A percentile compares a stretch with the other conserved stretches of the same genome.
phyloP scores from a whole-genome alignment of 306 rosid genomes.

The Bauhinia variegata region DNA sequence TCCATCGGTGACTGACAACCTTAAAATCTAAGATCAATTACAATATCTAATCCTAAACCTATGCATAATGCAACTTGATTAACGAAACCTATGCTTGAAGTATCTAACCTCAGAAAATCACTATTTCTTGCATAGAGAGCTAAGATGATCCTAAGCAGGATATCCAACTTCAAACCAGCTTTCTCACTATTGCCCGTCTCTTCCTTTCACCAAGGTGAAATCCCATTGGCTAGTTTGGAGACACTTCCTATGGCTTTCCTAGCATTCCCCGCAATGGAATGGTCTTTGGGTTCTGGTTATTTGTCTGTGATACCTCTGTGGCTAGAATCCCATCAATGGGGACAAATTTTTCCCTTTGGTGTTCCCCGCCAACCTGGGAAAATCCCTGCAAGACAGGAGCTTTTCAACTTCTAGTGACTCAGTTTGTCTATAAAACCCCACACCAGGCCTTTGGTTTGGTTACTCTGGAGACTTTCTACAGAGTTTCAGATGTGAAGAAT shows the following conservation, averaged over 20 bases:
- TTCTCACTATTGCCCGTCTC: slow-evolving; percentile 20
- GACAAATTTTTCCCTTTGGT: slow-evolving; percentile 39
- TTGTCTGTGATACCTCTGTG: slow-evolving; percentile 16
- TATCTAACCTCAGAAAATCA: slow-evolving; percentile 25
- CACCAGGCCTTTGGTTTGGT: slow-evolving; percentile 26
- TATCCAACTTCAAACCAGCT: not conserved
- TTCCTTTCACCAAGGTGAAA: slow-evolving; percentile 20
- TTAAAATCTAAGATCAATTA: too few species aligned
- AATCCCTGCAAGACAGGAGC: slow-evolving; percentile 6
- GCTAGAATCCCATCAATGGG: slow-evolving; percentile 27
- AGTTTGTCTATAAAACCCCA: slow-evolving; percentile 25
- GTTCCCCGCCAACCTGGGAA: slow-evolving; percentile 26
- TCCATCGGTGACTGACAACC: too few species aligned
- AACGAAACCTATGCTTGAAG: not conserved
- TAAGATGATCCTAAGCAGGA: slow-evolving; percentile 18
- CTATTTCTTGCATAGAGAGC: slow-evolving; percentile 23
- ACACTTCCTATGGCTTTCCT: slow-evolving; percentile 49
- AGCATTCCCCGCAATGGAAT: slow-evolving; percentile 29
- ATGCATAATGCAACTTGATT: slow-evolving; percentile 6
- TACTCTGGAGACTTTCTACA: not conserved
- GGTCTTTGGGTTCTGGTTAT: not conserved
- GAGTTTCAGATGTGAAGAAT: not conserved
- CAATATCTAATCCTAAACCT: not conserved
- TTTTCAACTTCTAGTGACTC: not conserved
- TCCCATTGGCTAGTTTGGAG: slow-evolving; percentile 42